phyloP scores from a whole-genome alignment of 2,329 filamentous ascomycete genomes.

The Ophiostoma fasciatum region DNA sequence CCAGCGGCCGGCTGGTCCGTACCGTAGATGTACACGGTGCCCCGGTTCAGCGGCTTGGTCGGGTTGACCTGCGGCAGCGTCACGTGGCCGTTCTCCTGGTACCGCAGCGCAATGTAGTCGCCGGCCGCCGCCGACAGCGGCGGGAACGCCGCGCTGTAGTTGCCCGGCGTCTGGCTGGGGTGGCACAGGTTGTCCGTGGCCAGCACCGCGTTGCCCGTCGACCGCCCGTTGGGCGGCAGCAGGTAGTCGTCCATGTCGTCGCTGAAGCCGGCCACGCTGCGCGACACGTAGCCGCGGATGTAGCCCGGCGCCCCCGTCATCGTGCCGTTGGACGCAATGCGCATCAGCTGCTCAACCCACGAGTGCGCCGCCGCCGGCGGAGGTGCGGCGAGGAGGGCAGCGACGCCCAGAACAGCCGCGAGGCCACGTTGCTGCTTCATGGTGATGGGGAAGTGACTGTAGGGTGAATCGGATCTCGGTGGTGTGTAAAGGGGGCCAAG shows the following conservation, averaged over 20 bases:
- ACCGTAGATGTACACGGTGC: constrained; percentile 62
- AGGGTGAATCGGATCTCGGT: too few species aligned
- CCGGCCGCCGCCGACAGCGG: constrained; percentile 46
- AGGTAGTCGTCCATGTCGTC: constrained; percentile 48
- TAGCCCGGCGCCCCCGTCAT: constrained; percentile 60
- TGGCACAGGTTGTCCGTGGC: constrained; percentile 47
- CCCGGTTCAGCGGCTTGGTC: constrained; percentile 49
- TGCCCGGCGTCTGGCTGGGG: constrained; percentile 42
- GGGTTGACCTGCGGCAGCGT: constrained; percentile 40
- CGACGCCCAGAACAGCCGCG: constrained; percentile 1
- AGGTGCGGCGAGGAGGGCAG: constrained; percentile 2
- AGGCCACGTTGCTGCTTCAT: constrained; percentile 5
- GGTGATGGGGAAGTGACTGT: too few species aligned
- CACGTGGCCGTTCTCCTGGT: constrained; percentile 66
- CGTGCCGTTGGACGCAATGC: constrained; percentile 58
- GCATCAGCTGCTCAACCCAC: constrained; percentile 67
- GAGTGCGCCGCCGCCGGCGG: constrained; percentile 43
- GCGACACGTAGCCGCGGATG: constrained; percentile 52
- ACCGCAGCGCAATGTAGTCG: constrained; percentile 50
- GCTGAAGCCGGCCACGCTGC: constrained; percentile 37
- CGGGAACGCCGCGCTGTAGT: constrained; percentile 43
- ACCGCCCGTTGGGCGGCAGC: constrained; percentile 38
- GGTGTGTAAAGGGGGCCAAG: background rate
- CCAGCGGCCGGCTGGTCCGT: constrained; percentile 41
- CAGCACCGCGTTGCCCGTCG: constrained; percentile 31